Base-by-base conservation (phyloP, 495 filamentous ascomycete species). In the Pyrenula massariospora region DNA sequence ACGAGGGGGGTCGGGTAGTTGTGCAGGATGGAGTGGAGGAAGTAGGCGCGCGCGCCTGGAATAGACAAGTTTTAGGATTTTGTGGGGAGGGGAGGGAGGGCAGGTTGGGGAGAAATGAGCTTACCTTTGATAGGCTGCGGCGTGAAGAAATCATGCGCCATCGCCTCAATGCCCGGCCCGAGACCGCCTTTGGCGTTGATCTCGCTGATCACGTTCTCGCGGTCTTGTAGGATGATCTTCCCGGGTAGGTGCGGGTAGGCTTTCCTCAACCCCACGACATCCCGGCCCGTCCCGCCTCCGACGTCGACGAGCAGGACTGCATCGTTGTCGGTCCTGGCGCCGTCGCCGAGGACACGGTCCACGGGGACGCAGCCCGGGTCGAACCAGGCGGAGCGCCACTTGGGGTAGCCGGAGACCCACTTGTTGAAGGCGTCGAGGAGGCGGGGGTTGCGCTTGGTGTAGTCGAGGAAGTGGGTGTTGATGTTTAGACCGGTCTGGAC, bases 331-430 rank as follows among this genome's bases (percentile, higher is more conserved):
- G 54, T 53, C 10, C 59, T 49, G 1, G 59, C 20, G 1, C 66
- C 68, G 11, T 66, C 42, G 15, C 70, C 36, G 0, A 81, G 68
- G 0, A 59, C 65, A 20, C 71, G 63, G 22, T 60, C 52, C 0
- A 80, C 70, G 1, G 78, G 73, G 57, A 75, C 81, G 62, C 77
- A 76, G 8, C 69, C 70, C 0, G 57, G 15, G 56, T 81, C 76
- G 60, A 79, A 72, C 79, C 77, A 82, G 23, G 68, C 71, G 10
- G 77, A 69, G 2, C 73, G 68, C 0, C 77, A 79, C 1, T 72
- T 67, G 42, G 65, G 64, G 61, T 77, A 80, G 19, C 65, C 78
- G 3, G 66, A 65, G 77, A 81, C 80, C 60, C 76, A 72, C 54
- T 72, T 64, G 60, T 72, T 79, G 68, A 83, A 80, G 15, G 70